A percentile compares a stretch with the other conserved stretches of the same genome.
These are phyloP conservation scores for Phytophthora pseudosyringae DNA, from an alignment of 352 stramenopile species.

Conservation along the genomic window DNA sequence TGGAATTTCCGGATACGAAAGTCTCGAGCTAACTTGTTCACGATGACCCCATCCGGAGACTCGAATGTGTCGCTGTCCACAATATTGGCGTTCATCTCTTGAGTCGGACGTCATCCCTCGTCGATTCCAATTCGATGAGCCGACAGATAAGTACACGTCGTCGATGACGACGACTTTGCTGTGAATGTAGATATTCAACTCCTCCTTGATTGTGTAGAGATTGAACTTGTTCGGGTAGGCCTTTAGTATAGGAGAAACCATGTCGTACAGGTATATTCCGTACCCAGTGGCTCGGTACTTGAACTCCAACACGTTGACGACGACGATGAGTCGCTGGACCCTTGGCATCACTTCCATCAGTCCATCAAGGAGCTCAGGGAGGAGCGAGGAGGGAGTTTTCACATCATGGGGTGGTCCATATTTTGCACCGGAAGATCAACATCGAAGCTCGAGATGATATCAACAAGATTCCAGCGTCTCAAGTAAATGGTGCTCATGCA, in stretches of 20 bases:
- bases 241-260: conserved; percentile 48
- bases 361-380: conserved; percentile 47
- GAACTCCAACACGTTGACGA: conserved; percentile 40
- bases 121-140: conserved; percentile 68
- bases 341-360: conserved; percentile 49
- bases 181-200: conserved; percentile 57
- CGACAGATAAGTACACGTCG: conserved; percentile 53
- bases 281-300: conserved; percentile 33
- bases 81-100: conserved; percentile 56
- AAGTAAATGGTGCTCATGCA: conserved; percentile 18
- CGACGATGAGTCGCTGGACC: conserved; percentile 55
- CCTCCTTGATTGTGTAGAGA: conserved; percentile 44
- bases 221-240: conserved; percentile 26
- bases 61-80: conserved; percentile 40
- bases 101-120: conserved; percentile 49
- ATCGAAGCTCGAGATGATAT: conserved; percentile 45
- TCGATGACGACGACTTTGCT: conserved; percentile 35
- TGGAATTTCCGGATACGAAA: conserved; percentile 66
- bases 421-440: conserved; percentile 38
- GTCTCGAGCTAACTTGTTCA: conserved; percentile 46
- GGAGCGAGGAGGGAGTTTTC: conserved; percentile 43
- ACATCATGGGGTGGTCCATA: conserved; percentile 55
- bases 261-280: conserved; percentile 57
- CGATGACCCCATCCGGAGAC: conserved; percentile 33
- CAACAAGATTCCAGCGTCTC: conserved; percentile 35